Evolutionary conservation across 2,329 filamentous ascomycete genomes (phyloP).

Genomic region (Colletotrichum sp.): DNA sequence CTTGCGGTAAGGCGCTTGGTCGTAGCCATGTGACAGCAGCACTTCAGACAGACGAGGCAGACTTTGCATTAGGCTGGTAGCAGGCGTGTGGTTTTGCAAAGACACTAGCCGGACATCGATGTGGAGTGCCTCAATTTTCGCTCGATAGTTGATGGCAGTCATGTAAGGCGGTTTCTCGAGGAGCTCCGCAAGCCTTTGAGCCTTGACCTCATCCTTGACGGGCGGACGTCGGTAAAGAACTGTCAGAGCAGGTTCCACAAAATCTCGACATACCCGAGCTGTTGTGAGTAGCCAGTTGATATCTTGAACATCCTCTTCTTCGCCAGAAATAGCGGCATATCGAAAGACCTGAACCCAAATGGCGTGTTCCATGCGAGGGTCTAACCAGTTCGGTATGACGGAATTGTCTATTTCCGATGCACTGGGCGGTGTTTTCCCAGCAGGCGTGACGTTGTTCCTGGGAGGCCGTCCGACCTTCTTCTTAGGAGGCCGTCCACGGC

Average conservation of each 20-base stretch:
- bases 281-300: constrained; percentile 70
- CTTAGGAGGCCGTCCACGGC: neutral
- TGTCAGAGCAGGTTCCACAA: constrained; percentile 75
- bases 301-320: constrained; percentile 33
- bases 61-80: constrained; percentile 61
- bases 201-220: constrained; percentile 54
- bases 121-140: constrained; percentile 73
- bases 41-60: constrained; percentile 73
- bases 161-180: constrained; percentile 58
- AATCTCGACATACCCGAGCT: constrained; percentile 66
- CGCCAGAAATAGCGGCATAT: constrained; percentile 59
- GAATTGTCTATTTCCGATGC: neutral
- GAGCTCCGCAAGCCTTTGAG: constrained; percentile 51
- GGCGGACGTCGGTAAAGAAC: constrained; percentile 75
- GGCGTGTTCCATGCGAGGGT: constrained; percentile 65
- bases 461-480: neutral
- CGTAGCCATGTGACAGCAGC: constrained; percentile 73
- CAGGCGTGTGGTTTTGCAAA: constrained; percentile 52
- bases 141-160: constrained; percentile 67
- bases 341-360: constrained; percentile 74
- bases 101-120: constrained; percentile 73
- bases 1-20: constrained; percentile 69
- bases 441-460: neutral
- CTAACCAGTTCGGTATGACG: constrained; percentile 60
- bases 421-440: neutral